Evolutionary conservation across 179 eudicot species (phyloP).

Genomic region (Beta corolliflora): DNA sequence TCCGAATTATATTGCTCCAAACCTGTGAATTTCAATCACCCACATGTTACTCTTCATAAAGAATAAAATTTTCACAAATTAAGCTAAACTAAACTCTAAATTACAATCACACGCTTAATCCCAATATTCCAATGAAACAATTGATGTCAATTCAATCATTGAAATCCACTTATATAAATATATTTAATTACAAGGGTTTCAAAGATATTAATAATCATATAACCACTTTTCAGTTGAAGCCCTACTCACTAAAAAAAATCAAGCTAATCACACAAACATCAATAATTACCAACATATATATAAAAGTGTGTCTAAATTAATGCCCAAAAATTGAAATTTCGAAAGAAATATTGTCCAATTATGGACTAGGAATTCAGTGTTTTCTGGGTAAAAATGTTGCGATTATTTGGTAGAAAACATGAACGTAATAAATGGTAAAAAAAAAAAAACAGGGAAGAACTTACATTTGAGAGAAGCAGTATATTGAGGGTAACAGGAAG

Average conservation of each 20-base stretch:
- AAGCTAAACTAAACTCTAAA: neutral
- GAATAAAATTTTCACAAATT: neutral
- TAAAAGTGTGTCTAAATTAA: too few relatives aligned
- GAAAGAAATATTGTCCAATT: neutral
- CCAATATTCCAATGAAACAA: neutral
- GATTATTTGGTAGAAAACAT: neutral
- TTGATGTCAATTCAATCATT: neutral
- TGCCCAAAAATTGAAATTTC: neutral
- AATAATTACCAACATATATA: too few relatives aligned
- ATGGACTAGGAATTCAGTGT: slow-evolving; percentile 3
- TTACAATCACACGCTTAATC: neutral
- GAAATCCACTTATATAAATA: neutral
- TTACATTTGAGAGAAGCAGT: slow-evolving; percentile 91
- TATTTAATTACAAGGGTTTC: neutral
- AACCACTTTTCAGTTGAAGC: too few relatives aligned
- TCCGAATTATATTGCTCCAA: slow-evolving; percentile 67
- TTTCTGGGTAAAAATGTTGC: neutral
- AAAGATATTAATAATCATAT: neutral
- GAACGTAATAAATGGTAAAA: neutral
- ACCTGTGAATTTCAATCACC: slow-evolving; percentile 46
- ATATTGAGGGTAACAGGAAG: slow-evolving; percentile 76
- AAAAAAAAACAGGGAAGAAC: neutral
- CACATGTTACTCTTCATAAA: slow-evolving; percentile 7
- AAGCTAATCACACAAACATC: too few relatives aligned
- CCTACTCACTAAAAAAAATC: too few relatives aligned